phyloP scores from a whole-genome alignment of 1,284 basidiomycete genomes.

The Naganishia cerealis region DNA sequence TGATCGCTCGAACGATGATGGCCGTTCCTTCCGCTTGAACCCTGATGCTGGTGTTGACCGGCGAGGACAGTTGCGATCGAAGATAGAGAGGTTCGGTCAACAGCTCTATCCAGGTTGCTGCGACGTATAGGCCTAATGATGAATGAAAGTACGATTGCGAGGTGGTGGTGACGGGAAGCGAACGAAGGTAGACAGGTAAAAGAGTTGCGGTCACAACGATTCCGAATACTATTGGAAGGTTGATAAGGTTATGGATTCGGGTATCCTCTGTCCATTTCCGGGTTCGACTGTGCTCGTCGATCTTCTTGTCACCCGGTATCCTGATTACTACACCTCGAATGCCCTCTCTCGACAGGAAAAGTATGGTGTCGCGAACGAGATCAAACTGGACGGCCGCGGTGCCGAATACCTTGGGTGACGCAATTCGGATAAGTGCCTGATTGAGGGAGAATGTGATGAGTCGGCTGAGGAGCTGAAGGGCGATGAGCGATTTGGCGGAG shows the following conservation, averaged over 20 bases:
- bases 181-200: conserved; percentile 59
- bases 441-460: conserved; percentile 84
- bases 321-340: conserved; percentile 75
- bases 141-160: conserved; percentile 65
- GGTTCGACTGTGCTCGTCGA: conserved; percentile 24
- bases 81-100: conserved; percentile 81
- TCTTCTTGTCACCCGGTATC: conserved; percentile 33
- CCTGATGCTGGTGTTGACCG: conserved; percentile 62
- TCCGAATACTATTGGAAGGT: conserved; percentile 64
- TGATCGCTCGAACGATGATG: conserved; percentile 70
- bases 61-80: conserved; percentile 61
- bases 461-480: conserved; percentile 79
- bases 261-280: conserved; percentile 28
- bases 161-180: conserved; percentile 59
- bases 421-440: conserved; percentile 78
- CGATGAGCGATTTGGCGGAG: conserved; percentile 64
- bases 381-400: conserved; percentile 84
- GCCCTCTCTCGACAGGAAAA: conserved; percentile 89
- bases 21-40: conserved; percentile 79
- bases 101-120: conserved; percentile 73
- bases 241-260: conserved; percentile 58
- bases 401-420: conserved; percentile 81
- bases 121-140: conserved; percentile 68
- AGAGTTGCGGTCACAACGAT: conserved; percentile 59
- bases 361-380: conserved; percentile 78